Percentiles rank a stretch among this genome's conserved stretches.
These are phyloP conservation scores for Brassica balearica DNA, from an alignment of 441 rosid species.

Conservation along the genomic window DNA sequence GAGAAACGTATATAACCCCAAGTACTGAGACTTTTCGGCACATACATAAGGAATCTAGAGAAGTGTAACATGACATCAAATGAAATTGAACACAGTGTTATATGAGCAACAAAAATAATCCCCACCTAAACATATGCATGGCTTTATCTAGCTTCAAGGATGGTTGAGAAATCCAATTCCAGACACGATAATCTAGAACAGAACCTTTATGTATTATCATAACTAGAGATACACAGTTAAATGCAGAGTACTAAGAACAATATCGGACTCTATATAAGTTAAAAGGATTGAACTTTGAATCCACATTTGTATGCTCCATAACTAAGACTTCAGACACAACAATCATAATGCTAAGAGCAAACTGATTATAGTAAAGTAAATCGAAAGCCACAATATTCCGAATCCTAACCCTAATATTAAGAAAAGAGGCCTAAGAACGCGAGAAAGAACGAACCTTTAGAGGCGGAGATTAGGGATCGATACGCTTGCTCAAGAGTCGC, in stretches of 20 bases:
- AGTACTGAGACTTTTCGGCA: neutral
- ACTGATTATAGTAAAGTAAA: conserved; percentile 9
- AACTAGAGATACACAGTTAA: conserved; percentile 4
- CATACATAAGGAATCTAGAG: conserved; percentile 9
- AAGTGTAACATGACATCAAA: conserved; percentile 1
- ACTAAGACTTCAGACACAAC: neutral
- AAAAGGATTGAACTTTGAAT: neutral
- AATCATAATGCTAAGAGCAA: conserved; percentile 14
- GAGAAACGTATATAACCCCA: neutral
- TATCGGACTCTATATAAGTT: neutral
- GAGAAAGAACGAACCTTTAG: conserved; percentile 58
- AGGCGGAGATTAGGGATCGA: conserved; percentile 75
- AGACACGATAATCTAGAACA: conserved; percentile 16
- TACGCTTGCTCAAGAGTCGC: conserved; percentile 76
- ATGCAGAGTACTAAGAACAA: conserved; percentile 5
- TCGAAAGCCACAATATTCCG: neutral
- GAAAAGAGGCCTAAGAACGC: conserved; percentile 3
- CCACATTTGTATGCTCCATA: conserved; percentile 2
- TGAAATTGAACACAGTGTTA: conserved; percentile 8
- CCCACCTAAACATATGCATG: neutral
- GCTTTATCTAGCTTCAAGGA: conserved; percentile 3
- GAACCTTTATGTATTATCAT: neutral
- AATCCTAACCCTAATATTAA: conserved; percentile 21
- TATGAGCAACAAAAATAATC: conserved; percentile 10
- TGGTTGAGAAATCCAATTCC: neutral